phyloP scores from a whole-genome alignment of 129 eudicot species.

The Chrysanthemum lavandulifolium region DNA sequence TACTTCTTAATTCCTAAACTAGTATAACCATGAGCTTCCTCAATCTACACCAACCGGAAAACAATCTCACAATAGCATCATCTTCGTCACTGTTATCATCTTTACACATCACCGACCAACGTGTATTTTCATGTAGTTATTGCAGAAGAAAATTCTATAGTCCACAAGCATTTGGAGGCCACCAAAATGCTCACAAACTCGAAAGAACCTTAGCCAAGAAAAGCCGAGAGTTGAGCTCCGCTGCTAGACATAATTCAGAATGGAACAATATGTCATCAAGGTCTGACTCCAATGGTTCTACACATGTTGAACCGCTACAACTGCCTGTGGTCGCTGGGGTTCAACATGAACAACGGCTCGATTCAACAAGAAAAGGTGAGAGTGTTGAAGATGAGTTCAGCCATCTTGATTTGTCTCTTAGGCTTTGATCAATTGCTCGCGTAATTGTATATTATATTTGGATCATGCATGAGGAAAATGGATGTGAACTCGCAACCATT shows the following conservation, averaged over 20 bases:
- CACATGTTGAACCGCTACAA: slow-evolving; percentile 20
- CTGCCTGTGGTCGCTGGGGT: slow-evolving; percentile 4
- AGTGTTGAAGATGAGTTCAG: slow-evolving; percentile 22
- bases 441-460: not conserved
- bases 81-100: slow-evolving; percentile 48
- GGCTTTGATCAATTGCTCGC: slow-evolving; percentile 13
- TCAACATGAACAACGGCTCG: slow-evolving; percentile 23
- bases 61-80: slow-evolving; percentile 28
- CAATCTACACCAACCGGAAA: slow-evolving; percentile 34
- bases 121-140: slow-evolving; percentile 74
- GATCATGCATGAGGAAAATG: not conserved
- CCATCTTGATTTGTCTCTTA: slow-evolving; percentile 34
- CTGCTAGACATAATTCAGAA: slow-evolving; percentile 30
- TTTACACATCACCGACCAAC: slow-evolving; percentile 29
- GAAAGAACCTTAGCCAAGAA: slow-evolving; percentile 86
- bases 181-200: slow-evolving; percentile 91
- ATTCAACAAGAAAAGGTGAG: slow-evolving; percentile 19
- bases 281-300: slow-evolving; percentile 24
- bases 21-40: slow-evolving; percentile 49
- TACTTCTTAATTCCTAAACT: slow-evolving; percentile 16
- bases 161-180: slow-evolving; percentile 96
- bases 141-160: slow-evolving; percentile 79
- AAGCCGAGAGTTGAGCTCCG: slow-evolving; percentile 49
- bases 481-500: slow-evolving; percentile 1
- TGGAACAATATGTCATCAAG: slow-evolving; percentile 20